Conservation (phyloP, 75 land plant species). For the Azolla pinnata region DNA sequence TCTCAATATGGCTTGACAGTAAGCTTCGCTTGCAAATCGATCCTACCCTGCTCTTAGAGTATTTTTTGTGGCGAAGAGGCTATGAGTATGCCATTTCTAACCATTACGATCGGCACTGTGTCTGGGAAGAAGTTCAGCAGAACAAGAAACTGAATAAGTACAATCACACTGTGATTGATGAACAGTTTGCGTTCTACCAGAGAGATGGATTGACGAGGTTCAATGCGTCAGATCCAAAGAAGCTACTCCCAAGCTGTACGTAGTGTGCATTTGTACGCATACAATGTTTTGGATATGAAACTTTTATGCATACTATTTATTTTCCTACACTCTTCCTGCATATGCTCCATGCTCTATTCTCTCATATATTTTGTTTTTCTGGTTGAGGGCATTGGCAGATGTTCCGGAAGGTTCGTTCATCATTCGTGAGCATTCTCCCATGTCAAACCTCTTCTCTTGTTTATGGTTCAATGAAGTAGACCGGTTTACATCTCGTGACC, state of each 20-base stretch:
- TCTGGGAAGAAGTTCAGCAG: slow-evolving; percentile 95
- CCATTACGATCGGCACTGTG: slow-evolving; percentile 98
- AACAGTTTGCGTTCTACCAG: slow-evolving; percentile 81
- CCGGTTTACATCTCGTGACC: slow-evolving; percentile 90
- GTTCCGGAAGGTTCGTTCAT: slow-evolving; percentile 98
- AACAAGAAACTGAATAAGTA: slow-evolving; percentile 92
- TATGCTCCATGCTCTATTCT: too few species aligned
- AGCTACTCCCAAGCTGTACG: slow-evolving; percentile 86
- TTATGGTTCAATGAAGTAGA: slow-evolving; percentile 99
- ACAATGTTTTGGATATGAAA: background rate
- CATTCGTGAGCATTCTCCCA: slow-evolving; percentile 86
- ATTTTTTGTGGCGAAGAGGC: slow-evolving; percentile 74
- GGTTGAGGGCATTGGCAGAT: slow-evolving; percentile 52
- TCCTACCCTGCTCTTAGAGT: slow-evolving; percentile 80
- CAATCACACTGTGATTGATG: slow-evolving; percentile 82
- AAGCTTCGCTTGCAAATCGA: slow-evolving; percentile 78
- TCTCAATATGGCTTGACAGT: slow-evolving; percentile 98
- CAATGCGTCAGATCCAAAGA: slow-evolving; percentile 67
- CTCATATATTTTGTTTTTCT: too few species aligned
- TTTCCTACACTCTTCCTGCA: too few species aligned
- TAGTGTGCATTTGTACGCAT: slow-evolving; percentile 8
- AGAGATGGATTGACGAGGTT: slow-evolving; percentile 84
- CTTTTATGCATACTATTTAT: too few species aligned
- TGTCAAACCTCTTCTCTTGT: slow-evolving; percentile 96
- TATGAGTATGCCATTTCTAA: slow-evolving; percentile 97